Evolutionary conservation across 83 land plant genomes (phyloP).

Genomic region (Picea abies): DNA sequence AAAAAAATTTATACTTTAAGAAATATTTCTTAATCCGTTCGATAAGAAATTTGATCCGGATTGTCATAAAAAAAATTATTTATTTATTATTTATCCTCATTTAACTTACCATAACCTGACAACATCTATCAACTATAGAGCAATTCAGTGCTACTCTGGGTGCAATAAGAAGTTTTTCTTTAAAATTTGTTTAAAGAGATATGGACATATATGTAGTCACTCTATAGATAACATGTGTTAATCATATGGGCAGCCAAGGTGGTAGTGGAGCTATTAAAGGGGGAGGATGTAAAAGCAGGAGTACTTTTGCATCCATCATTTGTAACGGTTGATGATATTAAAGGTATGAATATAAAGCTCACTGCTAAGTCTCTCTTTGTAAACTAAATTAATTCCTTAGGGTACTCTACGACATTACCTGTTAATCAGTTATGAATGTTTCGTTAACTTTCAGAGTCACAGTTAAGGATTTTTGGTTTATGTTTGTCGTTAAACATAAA

Average conservation of each 20-base stretch:
- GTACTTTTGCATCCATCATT: constrained; percentile 66
- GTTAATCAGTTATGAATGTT: neutral
- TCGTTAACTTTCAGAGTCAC: neutral
- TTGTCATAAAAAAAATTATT: too few relatives aligned
- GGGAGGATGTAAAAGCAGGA: constrained; percentile 44
- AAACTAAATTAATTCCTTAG: neutral
- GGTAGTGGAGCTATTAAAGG: constrained; percentile 50
- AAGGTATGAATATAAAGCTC: constrained; percentile 35
- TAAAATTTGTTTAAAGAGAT: neutral
- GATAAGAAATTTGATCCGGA: too few relatives aligned
- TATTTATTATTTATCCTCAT: too few relatives aligned
- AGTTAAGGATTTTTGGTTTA: neutral
- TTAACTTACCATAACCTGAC: neutral
- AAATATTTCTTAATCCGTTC: too few relatives aligned
- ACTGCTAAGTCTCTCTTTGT: neutral
- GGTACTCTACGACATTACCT: neutral
- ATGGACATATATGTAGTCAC: neutral
- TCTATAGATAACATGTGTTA: neutral
- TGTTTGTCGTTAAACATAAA: neutral
- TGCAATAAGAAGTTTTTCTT: neutral
- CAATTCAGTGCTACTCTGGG: neutral
- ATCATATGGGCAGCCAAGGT: constrained; percentile 48
- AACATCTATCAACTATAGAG: neutral
- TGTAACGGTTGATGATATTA: constrained; percentile 64
- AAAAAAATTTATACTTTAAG: too few relatives aligned